A percentile compares a stretch with the other conserved stretches of the same genome.
These are phyloP conservation scores for Panicum virgatum DNA, from an alignment of 202 grass and related monocot genomes.

Conservation along the genomic window DNA sequence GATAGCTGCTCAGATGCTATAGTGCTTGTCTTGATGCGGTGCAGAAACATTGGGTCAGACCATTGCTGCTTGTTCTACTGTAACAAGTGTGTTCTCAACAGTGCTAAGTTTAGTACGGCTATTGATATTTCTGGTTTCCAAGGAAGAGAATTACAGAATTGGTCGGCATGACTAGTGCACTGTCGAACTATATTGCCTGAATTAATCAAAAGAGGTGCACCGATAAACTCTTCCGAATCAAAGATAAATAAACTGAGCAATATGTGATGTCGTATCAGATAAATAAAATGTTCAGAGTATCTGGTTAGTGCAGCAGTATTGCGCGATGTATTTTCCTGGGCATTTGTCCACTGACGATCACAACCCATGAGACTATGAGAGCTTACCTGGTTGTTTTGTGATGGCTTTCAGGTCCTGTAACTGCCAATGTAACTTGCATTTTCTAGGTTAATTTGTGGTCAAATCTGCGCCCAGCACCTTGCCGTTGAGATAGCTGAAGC, in stretches of 20 bases:
- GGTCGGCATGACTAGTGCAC: background rate
- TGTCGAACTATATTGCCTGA: background rate
- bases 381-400: background rate
- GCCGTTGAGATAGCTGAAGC: background rate
- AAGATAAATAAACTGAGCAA: background rate
- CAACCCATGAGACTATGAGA: too few relatives aligned
- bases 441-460: background rate
- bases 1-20: background rate
- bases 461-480: background rate
- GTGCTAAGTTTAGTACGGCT: background rate
- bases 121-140: background rate
- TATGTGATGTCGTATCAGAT: background rate
- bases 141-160: background rate
- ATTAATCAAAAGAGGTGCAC: background rate
- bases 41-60: background rate
- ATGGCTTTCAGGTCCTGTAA: background rate
- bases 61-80: constrained; percentile 1
- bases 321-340: background rate
- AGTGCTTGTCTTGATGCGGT: background rate
- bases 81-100: background rate
- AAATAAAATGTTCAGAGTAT: background rate
- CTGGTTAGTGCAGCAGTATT: background rate
- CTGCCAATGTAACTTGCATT: too few relatives aligned
- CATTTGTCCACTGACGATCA: background rate
- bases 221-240: background rate